These are phyloP conservation scores for Cercospora sp. DNA, from an alignment of 2,329 filamentous ascomycete genomes.

Conservation along the genomic window DNA sequence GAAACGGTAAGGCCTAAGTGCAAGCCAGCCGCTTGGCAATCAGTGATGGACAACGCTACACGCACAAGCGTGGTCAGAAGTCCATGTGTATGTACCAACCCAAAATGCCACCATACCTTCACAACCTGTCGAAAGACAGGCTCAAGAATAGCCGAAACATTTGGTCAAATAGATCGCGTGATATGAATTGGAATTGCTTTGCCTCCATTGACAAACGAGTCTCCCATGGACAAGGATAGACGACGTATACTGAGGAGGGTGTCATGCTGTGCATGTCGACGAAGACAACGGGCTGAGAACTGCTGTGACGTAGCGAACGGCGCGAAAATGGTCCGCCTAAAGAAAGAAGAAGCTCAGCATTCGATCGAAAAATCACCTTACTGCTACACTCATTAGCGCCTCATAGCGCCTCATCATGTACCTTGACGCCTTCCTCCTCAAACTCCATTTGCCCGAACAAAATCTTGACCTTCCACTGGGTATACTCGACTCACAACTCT, in stretches of 20 bases:
- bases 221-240: constrained; percentile 18
- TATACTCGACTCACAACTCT: constrained; percentile 12
- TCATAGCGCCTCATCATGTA: constrained; percentile 10
- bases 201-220: constrained; percentile 20
- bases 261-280: background rate
- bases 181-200: constrained; percentile 4
- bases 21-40: background rate
- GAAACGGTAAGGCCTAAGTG: background rate
- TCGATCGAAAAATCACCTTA: constrained; percentile 6
- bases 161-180: constrained; percentile 11
- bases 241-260: constrained; percentile 21
- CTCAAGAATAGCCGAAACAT: constrained; percentile 16
- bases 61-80: background rate
- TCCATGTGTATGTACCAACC: background rate
- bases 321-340: background rate
- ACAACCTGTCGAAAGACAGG: background rate
- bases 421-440: constrained; percentile 8
- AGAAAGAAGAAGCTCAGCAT: constrained; percentile 8
- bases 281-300: background rate
- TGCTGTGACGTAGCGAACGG: background rate
- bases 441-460: constrained; percentile 7
- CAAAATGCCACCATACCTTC: constrained; percentile 6
- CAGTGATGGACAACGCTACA: background rate
- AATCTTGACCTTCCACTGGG: constrained; percentile 11
- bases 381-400: constrained; percentile 15